Percentiles rank a stretch among this genome's conserved stretches.
Conservation (phyloP, 2,329 filamentous ascomycete genomes). For the Fusarium redolens region DNA sequence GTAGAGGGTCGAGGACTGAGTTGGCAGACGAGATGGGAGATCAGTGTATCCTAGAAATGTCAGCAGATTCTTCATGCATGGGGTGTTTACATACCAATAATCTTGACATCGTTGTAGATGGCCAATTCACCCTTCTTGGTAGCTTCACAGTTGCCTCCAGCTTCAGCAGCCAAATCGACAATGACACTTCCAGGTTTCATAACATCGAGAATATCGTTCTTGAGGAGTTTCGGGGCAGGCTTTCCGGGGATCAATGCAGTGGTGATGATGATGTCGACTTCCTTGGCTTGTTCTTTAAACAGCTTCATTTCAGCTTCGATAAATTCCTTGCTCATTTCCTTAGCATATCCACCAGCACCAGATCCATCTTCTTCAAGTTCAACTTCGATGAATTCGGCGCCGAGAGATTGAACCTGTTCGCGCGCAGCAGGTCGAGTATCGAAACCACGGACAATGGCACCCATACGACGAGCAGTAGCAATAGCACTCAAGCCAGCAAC, state of each 20-base stretch:
- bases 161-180: conserved; percentile 88
- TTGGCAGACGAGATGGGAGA: conserved; percentile 85
- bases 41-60: conserved; percentile 77
- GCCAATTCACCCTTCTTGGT: conserved; percentile 79
- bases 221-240: conserved; percentile 86
- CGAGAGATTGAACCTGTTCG: conserved; percentile 90
- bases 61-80: conserved; percentile 15
- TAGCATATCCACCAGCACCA: conserved; percentile 87
- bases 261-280: conserved; percentile 93
- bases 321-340: conserved; percentile 95
- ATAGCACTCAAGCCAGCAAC: conserved; percentile 91
- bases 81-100: conserved; percentile 72
- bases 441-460: conserved; percentile 89
- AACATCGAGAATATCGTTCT: conserved; percentile 79
- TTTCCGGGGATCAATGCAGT: conserved; percentile 91
- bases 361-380: conserved; percentile 86
- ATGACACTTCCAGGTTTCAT: conserved; percentile 93
- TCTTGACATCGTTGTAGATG: conserved; percentile 80
- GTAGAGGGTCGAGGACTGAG: conserved; percentile 89
- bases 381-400: conserved; percentile 90
- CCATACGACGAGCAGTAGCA: conserved; percentile 85
- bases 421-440: conserved; percentile 89
- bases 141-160: conserved; percentile 87
- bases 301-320: conserved; percentile 94
- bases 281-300: conserved; percentile 86